phyloP scores from a whole-genome alignment of 2,329 filamentous ascomycete species.

The Penicillium glabrum region DNA sequence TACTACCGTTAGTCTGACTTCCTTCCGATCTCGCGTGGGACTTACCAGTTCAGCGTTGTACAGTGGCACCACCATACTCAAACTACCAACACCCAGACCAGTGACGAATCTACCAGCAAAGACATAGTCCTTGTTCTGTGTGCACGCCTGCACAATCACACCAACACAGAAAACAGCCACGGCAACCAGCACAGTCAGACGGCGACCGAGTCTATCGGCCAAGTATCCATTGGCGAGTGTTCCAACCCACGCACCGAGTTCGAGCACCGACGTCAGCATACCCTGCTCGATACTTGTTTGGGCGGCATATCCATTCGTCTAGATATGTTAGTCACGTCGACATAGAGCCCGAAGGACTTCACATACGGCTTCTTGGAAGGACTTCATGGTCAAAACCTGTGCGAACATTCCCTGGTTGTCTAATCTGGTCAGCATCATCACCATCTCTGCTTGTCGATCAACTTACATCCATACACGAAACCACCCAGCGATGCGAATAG shows the following conservation, averaged over 20 bases:
- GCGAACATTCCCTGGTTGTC: slow-evolving; percentile 75
- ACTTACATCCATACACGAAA: slow-evolving; percentile 59
- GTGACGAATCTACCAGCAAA: slow-evolving; percentile 43
- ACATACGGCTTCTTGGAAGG: slow-evolving; percentile 48
- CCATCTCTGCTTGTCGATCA: background rate
- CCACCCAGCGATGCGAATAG: slow-evolving; percentile 56
- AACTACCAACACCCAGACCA: slow-evolving; percentile 43
- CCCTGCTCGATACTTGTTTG: slow-evolving; percentile 29
- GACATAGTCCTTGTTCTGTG: slow-evolving; percentile 30
- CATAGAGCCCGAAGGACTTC: background rate
- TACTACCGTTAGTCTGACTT: slow-evolving; percentile 9
- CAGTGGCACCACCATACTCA: slow-evolving; percentile 44
- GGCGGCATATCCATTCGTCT: slow-evolving; percentile 31
- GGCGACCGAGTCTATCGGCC: slow-evolving; percentile 37
- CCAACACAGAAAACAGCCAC: slow-evolving; percentile 38
- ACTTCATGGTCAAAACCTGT: slow-evolving; percentile 59
- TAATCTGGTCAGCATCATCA: slow-evolving; percentile 7
- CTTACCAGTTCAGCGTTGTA: slow-evolving; percentile 39
- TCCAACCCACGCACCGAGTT: slow-evolving; percentile 41
- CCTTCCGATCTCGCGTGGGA: background rate
- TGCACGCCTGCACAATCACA: slow-evolving; percentile 39
- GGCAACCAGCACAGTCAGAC: slow-evolving; percentile 33
- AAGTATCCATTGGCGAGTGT: slow-evolving; percentile 39
- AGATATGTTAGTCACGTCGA: background rate
- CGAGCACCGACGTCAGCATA: slow-evolving; percentile 42